Evolutionary conservation across 1,139 yeast genomes (phyloP), one percentile per base, ranked within the genome.

Genomic region (Pichia sp.): DNA sequence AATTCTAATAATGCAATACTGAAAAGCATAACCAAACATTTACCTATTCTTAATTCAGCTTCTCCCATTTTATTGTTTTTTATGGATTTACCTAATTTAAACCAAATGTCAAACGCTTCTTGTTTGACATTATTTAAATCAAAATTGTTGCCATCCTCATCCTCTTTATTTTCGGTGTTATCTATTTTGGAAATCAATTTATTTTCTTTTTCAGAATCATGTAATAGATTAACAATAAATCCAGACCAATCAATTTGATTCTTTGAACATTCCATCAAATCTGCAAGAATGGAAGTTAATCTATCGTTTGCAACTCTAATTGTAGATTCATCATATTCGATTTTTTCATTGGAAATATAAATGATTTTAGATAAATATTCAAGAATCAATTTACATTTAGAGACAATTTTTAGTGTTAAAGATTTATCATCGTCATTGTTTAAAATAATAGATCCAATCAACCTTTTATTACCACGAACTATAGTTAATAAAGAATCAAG

Each of bases 1-100:
- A 89, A 69, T 57, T 88, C 96, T 22, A 91, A 60, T 35, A 88
- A 62, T 3, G 83, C 83, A 73, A 86, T 76, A 1, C 96, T 82
- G 45, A 85, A 77, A 37, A 91, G 65, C 34, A 86, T 65, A 57
- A 87, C 94, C 56, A 84, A 81, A n/a, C 61, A 58, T 15, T 45
- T 49, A 14, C 33, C 33, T 7, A 43, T 14, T 21, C 43, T 40
- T 18, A 19, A 6, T 35, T 34, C 11, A 24, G 22, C 28, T 15
- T 31, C 25, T 47, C 29, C 23, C 40, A 31, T 8, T 1, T 22
- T 14, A 16, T 18, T 14, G 6, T 18, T 23, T 33, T 34, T 37
- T 13, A 43, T 19, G 9, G 25, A 16, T 16, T 30, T 15, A 15
- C 38, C 29, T 8, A 45, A 15, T 4, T 31, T 20, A 18, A 32